Evolutionary conservation across 371 early-diverging fungal genomes (phyloP).

Genomic region (Saksenaea oblongispora): DNA sequence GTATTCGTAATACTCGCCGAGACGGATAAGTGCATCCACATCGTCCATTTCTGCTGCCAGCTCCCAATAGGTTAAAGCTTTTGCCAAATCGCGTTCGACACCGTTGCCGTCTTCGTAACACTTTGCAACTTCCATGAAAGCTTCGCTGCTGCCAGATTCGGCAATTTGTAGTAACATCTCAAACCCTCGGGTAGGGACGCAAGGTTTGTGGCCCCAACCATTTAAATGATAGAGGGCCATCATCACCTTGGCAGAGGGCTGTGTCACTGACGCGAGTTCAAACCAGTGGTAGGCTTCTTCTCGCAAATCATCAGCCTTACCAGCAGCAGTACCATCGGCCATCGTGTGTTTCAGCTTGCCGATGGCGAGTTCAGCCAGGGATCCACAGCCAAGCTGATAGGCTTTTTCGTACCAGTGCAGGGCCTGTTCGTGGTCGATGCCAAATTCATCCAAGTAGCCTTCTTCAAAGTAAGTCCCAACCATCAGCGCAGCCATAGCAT

Average conservation of each 20-base stretch:
- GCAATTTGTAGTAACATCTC: slow-evolving; percentile 15
- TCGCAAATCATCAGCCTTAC: neutral
- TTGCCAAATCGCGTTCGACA: slow-evolving; percentile 14
- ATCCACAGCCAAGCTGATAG: slow-evolving; percentile 14
- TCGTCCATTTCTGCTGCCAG: slow-evolving; percentile 31
- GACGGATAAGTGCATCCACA: slow-evolving; percentile 17
- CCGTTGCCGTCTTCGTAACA: slow-evolving; percentile 30
- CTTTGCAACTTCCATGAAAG: slow-evolving; percentile 19
- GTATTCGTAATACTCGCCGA: slow-evolving; percentile 28
- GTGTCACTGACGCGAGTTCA: slow-evolving; percentile 3
- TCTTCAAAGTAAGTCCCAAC: slow-evolving; percentile 24
- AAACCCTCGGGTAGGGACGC: slow-evolving; percentile 14
- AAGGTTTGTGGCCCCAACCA: slow-evolving; percentile 22
- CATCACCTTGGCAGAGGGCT: slow-evolving; percentile 20
- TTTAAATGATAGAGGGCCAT: slow-evolving; percentile 27
- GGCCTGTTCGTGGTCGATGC: slow-evolving; percentile 15
- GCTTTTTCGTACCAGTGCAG: slow-evolving; percentile 19
- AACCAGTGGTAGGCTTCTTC: slow-evolving; percentile 20
- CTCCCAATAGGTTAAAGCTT: slow-evolving; percentile 32
- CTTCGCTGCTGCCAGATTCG: slow-evolving; percentile 13
- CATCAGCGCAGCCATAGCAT: slow-evolving; percentile 13
- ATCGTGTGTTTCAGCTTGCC: slow-evolving; percentile 21
- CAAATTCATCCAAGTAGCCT: slow-evolving; percentile 13
- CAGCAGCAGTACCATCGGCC: neutral
- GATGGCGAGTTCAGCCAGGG: slow-evolving; percentile 23